Evolutionary conservation across 2,329 filamentous ascomycete genomes (phyloP), one percentile per base, ranked within the genome.

Genomic region (Calonectria honghensis): DNA sequence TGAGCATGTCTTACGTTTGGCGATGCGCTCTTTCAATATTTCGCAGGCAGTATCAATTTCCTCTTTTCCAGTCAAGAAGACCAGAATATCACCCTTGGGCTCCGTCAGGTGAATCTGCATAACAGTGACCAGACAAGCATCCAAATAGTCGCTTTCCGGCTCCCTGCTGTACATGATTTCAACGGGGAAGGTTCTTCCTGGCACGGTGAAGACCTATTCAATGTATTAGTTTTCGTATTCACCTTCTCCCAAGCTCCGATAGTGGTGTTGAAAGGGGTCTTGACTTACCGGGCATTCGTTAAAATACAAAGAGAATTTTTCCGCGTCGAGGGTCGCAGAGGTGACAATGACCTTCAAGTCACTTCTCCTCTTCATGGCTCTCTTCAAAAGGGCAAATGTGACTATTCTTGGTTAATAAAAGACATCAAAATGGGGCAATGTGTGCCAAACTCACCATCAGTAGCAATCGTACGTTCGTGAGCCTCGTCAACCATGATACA

Each of bases 401-500:
- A 99, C 45, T 48, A 13, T 24, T 24, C 4, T 24, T 13, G 9
- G n/a, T 48, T 24, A 48, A 13, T 48, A 48, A 48, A 48, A 11
- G 41, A n/a, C 20, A 48, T 48, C n/a, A 48, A 48, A 48, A 48
- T n/a, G 10, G n/a, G 45, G n/a, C 9, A 3, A 11, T 13, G 45
- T 48, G 45, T n/a, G 18, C 5, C 3, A 18, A 6, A 13, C n/a
- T 13, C 24, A 48, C 45, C 95, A 85, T 99, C 97, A 0, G 97
- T 99, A 0, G 96, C 92, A 79, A 99, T 98, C 0, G 97, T 99
- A 74, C 97, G 93, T 84, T 99, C 97, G 91, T 99, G 97, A 5
- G 97, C 97, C 83, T 99, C 97, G 84, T 99, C 97, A 80, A 99
- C 90, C 93, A 99, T 99, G 82, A 99, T 98, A 75, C 97, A 95